Base-by-base conservation (phyloP, 148 eudicot genomes). In the Rhododendron mucronatum region DNA sequence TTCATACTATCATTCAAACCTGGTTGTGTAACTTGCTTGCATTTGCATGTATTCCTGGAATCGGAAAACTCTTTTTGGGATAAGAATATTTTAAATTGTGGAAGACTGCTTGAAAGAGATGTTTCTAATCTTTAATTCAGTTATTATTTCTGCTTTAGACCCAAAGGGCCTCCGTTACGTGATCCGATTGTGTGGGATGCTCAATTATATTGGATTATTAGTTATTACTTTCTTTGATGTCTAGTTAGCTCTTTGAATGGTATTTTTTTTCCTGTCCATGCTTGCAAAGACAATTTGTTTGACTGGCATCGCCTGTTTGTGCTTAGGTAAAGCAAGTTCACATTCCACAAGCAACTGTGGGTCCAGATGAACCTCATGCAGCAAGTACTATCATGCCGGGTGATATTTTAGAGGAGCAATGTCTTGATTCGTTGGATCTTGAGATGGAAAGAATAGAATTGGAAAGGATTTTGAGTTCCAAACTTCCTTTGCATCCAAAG, bases 351-450 rank as follows among this genome's bases (percentile, higher is more conserved):
- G 94, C 98, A 28, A 91, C 95, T 85, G 96, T 91, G 81, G 99
- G 99, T 84, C 99, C 99, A 73, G 99, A 95, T 87, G 99, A 97
- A 88, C 99, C 98, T 80, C 98, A 97, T 91, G 99, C 99, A 82
- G 95, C 96, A 74, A 94, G 96, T 86, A 90, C 94, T 71, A 85
- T 92, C 85, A 93, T 92, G 91, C 95, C 96, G 18, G 98, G 94
- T 77, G 95, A 92, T 84, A 88, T 92, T 71, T 80, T 91, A 80
- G 98, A 93, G 89, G 93, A 94, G 80, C 92, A 92, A 28, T 88
- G 90, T 74, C 85, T 90, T 69, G 95, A 94, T 88, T 84, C 91
- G 33, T 69, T 90, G 88, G 94, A 91, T 75, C 85, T 91, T 83
- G 96, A 92, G 84, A 61, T 87, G 85, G 92, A 92, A n/a, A n/a